Evolutionary conservation across 768 basidiomycete species (phyloP), one percentile per base, ranked within the genome.

Genomic region (Termitomyces sp.): DNA sequence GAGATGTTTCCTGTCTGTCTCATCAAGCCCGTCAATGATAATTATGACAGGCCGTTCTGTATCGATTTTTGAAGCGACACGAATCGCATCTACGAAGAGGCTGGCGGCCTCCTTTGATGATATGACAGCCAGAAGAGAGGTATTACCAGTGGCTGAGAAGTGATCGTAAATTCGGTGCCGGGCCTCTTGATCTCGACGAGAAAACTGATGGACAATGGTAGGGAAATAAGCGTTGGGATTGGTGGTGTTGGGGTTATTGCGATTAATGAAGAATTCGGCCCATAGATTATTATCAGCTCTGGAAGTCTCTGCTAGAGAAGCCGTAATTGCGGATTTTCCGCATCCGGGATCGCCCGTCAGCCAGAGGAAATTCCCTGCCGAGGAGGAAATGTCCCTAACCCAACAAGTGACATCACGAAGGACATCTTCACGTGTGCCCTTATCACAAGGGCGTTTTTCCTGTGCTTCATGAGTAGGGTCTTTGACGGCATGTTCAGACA

Each of bases 21-120:
- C 64, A 41, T 65, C 62, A 15, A 65, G 44, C 4, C 52, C 64
- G 37, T 65, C 62, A 34, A 65, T 62, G 28, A 65, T 42, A n/a
- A 65, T 33, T 9, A 65, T 46, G 1, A 60, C 57, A 13, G 62
- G 62, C 16, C 24, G 20, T 9, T 45, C 15, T 4, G 56, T 45
- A 29, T 56, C 26, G 12, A 45, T 16, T 13, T 5, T 20, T 15
- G 54, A 60, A 10, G 61, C 61, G 26, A 50, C 51, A 10, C n/a
- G 8, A 42, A 65, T 44, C 24, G 54, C 37, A 20, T 58, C 36
- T 8, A 65, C 41, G 33, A 65, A 65, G 9, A 65, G 57, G 15
- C 57, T 48, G 20, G 46, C 53, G 15, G 64, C 64, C 45, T 65
- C 34, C 0, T 24, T n/a, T 7, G 45, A 24, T 18, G 45, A 44